Percentiles rank a stretch among this genome's conserved stretches.
Evolutionary conservation across 108 stramenopile genomes (phyloP).

Genomic region (Cyclotella choctawhatcheeana): DNA sequence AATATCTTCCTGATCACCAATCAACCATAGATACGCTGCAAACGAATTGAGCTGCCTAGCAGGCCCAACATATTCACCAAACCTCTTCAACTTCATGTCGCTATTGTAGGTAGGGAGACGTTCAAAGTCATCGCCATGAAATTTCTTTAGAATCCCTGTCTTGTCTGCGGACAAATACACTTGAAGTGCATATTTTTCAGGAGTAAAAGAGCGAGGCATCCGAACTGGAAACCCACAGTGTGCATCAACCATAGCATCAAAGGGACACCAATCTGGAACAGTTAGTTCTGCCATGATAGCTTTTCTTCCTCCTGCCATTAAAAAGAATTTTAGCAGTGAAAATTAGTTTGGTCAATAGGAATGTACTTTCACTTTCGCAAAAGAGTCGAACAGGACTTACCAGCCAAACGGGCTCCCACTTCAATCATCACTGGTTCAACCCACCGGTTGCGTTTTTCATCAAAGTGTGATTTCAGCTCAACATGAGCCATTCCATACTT

Average conservation of each 20-base stretch:
- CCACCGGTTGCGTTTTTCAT: constrained; percentile 40
- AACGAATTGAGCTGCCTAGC: constrained; percentile 55
- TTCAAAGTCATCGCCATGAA: constrained; percentile 51
- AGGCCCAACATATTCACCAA: constrained; percentile 51
- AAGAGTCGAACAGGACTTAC: too few species aligned
- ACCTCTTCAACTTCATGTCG: constrained; percentile 38
- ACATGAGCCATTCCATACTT: constrained; percentile 63
- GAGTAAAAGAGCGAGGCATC: constrained; percentile 58
- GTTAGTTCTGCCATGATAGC: constrained; percentile 63
- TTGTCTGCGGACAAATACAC: constrained; percentile 55
- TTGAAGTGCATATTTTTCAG: constrained; percentile 43
- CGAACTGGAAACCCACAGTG: constrained; percentile 63
- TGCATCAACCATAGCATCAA: constrained; percentile 64
- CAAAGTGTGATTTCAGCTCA: constrained; percentile 54
- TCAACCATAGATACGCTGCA: constrained; percentile 58
- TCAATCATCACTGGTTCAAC: constrained; percentile 63
- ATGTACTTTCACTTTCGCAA: neutral
- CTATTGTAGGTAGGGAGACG: constrained; percentile 50
- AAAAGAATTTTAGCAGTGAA: neutral
- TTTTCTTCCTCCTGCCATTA: constrained; percentile 50
- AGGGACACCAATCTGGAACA: constrained; percentile 55
- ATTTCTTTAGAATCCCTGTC: constrained; percentile 43
- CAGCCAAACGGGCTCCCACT: constrained; percentile 58
- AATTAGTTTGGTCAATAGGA: neutral
- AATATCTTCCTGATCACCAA: constrained; percentile 55